Base-by-base conservation (phyloP, 805 yeast genomes). In the Barnettozyma californica region DNA sequence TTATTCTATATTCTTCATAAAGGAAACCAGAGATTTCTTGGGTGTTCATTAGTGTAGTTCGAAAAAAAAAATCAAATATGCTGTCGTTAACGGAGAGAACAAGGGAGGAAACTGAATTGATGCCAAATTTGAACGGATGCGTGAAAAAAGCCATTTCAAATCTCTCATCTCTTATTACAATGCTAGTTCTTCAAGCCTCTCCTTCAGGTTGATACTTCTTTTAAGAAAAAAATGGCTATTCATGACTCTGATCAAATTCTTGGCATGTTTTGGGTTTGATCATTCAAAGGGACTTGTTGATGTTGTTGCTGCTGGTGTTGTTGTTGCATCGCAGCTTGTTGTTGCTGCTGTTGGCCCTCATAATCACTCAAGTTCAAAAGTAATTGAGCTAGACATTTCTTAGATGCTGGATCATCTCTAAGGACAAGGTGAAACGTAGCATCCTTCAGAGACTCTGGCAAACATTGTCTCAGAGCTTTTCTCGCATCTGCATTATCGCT, bases 401-500 rank as follows among this genome's bases (percentile, higher is more conserved):
- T 89, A 8, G 97, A 89, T 13, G 91, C 89, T 3, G 80, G 78
- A 61, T 92, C 99, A 58, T 92, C 98, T 58, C 84, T 81, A 47
- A 92, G 73, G 3, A 84, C 83, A 41, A 75, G 72, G 34, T 84
- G 78, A 64, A 94, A 91, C 0, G 98, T 87, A 18, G 87, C 92
- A 64, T 87, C 96, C 53, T 87, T 80, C 59, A 92, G 74, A 2
- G 95, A 87, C 57, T 85, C 92, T 2, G 99, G 98, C 44, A 94
- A 69, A 20, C 87, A 83, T 50, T 81, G 84, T 41, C 87, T 83
- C 55, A 92, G 73, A 0, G 96, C 90, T 54, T 86, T 86, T 55
- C 97, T 76, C 2, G 98, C 97, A 53, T 95, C 95, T 33, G 81
- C 73, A 59, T 92, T 91, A 63, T 92, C 99, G 41, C 94, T 81